These are phyloP conservation scores for Ilex aquifolium DNA, from an alignment of 257 asterid genomes.

Conservation along the genomic window DNA sequence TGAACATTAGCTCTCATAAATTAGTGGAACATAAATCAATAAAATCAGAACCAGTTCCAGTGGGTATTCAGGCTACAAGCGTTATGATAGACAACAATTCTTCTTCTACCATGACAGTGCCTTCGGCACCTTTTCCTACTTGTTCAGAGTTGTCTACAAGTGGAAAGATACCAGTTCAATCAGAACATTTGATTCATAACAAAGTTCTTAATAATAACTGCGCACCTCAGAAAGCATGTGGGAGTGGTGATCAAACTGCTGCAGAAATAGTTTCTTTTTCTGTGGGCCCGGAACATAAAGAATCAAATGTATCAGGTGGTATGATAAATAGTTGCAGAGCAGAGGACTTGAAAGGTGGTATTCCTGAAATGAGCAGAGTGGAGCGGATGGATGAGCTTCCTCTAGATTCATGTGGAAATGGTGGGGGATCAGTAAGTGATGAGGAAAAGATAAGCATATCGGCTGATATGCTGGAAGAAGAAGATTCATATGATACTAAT, in stretches of 20 bases:
- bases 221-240: not conserved
- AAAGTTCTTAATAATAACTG: conserved; percentile 13
- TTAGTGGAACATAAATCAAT: conserved; percentile 32
- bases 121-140: conserved; percentile 17
- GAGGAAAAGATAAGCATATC: conserved; percentile 42
- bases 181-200: conserved; percentile 39
- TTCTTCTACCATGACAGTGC: conserved; percentile 9
- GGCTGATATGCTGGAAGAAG: conserved; percentile 46
- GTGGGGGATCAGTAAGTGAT: conserved; percentile 34
- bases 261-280: conserved; percentile 21
- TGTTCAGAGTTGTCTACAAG: conserved; percentile 41
- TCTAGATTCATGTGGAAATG: conserved; percentile 21
- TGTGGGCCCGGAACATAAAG: conserved; percentile 22
- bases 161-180: conserved; percentile 37
- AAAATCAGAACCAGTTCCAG: conserved; percentile 53
- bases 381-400: conserved; percentile 24
- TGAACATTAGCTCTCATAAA: conserved; percentile 25
- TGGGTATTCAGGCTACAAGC: conserved; percentile 18
- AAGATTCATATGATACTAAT: conserved; percentile 50
- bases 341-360: conserved; percentile 24
- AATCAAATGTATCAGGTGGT: conserved; percentile 19
- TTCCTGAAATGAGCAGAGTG: conserved; percentile 20
- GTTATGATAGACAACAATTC: conserved; percentile 36
- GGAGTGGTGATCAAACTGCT: conserved; percentile 16
- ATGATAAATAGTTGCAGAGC: conserved; percentile 8